Evolutionary conservation across 148 eudicot species (phyloP).

Genomic region (Agrostemma githago): DNA sequence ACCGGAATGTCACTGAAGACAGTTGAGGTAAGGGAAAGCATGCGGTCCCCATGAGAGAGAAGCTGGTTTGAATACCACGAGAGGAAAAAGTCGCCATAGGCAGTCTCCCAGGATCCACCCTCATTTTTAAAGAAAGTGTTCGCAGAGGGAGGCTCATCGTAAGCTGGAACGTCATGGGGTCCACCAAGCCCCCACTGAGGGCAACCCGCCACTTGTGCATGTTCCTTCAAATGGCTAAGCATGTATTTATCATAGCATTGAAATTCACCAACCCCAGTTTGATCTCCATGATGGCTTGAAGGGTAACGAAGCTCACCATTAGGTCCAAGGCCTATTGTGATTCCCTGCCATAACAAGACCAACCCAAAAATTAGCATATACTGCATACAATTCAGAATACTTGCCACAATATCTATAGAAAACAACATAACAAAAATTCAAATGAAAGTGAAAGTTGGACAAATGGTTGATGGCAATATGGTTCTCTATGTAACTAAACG

Average conservation of each 20-base stretch:
- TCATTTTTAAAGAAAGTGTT: constrained; percentile 56
- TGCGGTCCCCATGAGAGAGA: constrained; percentile 55
- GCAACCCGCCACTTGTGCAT: constrained; percentile 53
- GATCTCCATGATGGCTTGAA: constrained; percentile 32
- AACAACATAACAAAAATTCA: background rate
- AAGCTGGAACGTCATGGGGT: constrained; percentile 76
- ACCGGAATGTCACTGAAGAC: constrained; percentile 39
- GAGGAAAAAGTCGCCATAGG: constrained; percentile 80
- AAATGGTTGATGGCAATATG: no score
- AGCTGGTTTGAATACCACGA: constrained; percentile 83
- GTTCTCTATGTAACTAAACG: no score
- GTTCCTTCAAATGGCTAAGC: constrained; percentile 57
- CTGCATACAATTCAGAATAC: background rate
- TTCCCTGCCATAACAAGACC: constrained; percentile 42
- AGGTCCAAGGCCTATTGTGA: constrained; percentile 81
- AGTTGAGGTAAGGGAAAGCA: constrained; percentile 54
- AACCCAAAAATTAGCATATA: background rate
- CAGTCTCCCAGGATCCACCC: constrained; percentile 80
- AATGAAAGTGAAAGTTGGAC: no score
- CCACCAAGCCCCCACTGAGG: constrained; percentile 86
- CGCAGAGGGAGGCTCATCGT: constrained; percentile 40
- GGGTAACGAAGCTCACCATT: constrained; percentile 90
- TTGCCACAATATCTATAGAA: background rate
- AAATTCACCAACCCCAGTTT: constrained; percentile 68
- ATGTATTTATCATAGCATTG: constrained; percentile 79